phyloP scores from a whole-genome alignment of 257 asterid species.

The Marsdenia floribunda region DNA sequence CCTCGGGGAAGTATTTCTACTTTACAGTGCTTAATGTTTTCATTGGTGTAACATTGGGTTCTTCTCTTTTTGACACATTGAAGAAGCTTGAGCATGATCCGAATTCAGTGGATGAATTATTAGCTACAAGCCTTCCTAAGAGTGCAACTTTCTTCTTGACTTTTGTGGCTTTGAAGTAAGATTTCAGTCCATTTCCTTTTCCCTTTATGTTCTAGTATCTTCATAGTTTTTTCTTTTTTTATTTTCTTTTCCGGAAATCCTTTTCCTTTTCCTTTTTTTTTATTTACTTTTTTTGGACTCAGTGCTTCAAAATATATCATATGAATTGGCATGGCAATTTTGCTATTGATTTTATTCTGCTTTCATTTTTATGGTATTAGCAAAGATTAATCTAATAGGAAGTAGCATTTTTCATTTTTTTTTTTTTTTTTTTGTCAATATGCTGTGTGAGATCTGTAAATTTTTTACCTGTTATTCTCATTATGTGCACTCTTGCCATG shows the following conservation, averaged over 20 bases:
- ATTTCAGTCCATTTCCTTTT: neutral
- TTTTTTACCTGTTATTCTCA: too few relatives aligned
- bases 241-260: neutral
- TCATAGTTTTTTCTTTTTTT: neutral
- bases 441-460: neutral
- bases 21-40: constrained; percentile 78
- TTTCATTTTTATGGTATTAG: neutral
- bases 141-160: constrained; percentile 97
- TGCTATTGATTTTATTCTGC: neutral
- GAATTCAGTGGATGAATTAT: constrained; percentile 23
- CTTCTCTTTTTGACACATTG: constrained; percentile 52
- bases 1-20: constrained; percentile 87
- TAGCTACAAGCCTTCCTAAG: constrained; percentile 84
- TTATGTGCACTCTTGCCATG: neutral
- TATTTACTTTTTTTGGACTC: too few relatives aligned
- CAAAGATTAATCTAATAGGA: neutral
- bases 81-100: constrained; percentile 52
- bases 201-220: neutral
- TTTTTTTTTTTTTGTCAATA: too few relatives aligned
- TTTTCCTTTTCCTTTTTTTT: too few relatives aligned
- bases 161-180: constrained; percentile 90
- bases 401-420: neutral
- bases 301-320: too few relatives aligned
- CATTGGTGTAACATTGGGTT: constrained; percentile 77
- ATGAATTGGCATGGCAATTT: too few relatives aligned